A percentile compares a stretch with the other conserved stretches of the same genome.
These are phyloP conservation scores for Kwoniella bestiolae DNA, from an alignment of 768 basidiomycete genomes.

Conservation along the genomic window DNA sequence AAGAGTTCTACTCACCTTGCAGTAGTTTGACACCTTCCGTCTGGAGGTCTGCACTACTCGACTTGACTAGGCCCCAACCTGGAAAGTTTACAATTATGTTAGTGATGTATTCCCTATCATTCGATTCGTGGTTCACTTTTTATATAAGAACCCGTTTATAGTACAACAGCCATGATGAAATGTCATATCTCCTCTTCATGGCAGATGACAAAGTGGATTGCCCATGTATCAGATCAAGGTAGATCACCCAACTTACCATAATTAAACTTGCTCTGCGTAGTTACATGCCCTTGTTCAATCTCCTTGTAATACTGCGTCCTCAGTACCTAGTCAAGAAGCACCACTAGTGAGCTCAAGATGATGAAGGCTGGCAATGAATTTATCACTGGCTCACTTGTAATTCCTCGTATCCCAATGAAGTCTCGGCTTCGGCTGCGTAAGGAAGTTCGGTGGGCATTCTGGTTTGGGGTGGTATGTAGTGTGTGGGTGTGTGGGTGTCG, in stretches of 20 bases:
- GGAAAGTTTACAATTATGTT: background rate
- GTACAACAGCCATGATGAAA: too few species aligned
- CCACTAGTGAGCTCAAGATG: too few species aligned
- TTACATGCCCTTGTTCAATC: slow-evolving; percentile 77
- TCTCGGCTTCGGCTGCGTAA: slow-evolving; percentile 92
- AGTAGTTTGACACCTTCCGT: slow-evolving; percentile 88
- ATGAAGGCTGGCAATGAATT: background rate
- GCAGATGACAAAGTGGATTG: too few species aligned
- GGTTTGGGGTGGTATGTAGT: background rate
- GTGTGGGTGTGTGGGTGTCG: too few species aligned
- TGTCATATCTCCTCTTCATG: too few species aligned
- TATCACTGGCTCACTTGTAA: slow-evolving; percentile 67
- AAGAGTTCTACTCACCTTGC: slow-evolving; percentile 67
- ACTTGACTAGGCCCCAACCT: slow-evolving; percentile 81
- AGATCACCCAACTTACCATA: slow-evolving; percentile 65
- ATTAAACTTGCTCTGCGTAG: slow-evolving; percentile 96
- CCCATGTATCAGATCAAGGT: too few species aligned
- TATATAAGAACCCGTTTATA: too few species aligned
- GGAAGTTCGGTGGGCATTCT: slow-evolving; percentile 75
- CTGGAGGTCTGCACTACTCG: slow-evolving; percentile 79
- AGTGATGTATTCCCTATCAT: too few species aligned
- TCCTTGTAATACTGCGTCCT: slow-evolving; percentile 88
- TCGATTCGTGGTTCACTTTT: too few species aligned
- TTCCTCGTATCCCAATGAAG: slow-evolving; percentile 85
- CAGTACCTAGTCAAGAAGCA: slow-evolving; percentile 67